Base-by-base conservation (phyloP, 768 basidiomycete genomes). In the Termitomyces sp. region DNA sequence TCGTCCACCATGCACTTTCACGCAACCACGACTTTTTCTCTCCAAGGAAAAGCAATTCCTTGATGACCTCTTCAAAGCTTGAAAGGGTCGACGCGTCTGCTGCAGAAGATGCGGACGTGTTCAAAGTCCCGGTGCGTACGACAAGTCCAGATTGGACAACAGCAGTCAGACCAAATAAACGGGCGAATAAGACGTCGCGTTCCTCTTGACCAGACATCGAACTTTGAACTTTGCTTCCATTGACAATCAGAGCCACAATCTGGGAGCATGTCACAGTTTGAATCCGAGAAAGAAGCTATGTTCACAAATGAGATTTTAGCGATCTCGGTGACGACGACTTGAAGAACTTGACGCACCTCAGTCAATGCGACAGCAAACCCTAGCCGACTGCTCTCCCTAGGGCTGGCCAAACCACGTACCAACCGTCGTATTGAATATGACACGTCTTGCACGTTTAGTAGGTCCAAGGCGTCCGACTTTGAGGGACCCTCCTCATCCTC, bases 321-420 rank as follows among this genome's bases (percentile, higher is more conserved):
- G n/a, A n/a, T n/a, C n/a, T n/a, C n/a, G n/a, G n/a, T n/a, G n/a
- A n/a, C n/a, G n/a, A n/a, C n/a, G n/a, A n/a, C n/a, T n/a, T n/a
- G n/a, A n/a, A n/a, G n/a, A 5, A 5, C 2, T 5, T 12, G 14
- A 69, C 83, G 65, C 68, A 96, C 95, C 80, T 97, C 95, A 0
- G 96, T 94, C 64, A 99, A 77, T 35, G 95, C 94, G 47, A 99
- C 96, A 9, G 95, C 93, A 70, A 98, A 99, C 18, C 96, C 96
- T 40, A 98, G 76, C 64, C 96, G 76, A 72, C 94, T 96, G 71
- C 92, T 93, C 70, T 99, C 95, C 66, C 95, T 79, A 1, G 94
- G 90, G 71, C 93, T 95, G 0, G 91, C 93, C 33, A 99, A 78
- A 13, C 96, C 96, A 44, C 94, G 81, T 18, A 96, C 76, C 38